These are phyloP conservation scores for Microbotryum intermedium DNA, from an alignment of 1,284 basidiomycete species.

Conservation along the genomic window DNA sequence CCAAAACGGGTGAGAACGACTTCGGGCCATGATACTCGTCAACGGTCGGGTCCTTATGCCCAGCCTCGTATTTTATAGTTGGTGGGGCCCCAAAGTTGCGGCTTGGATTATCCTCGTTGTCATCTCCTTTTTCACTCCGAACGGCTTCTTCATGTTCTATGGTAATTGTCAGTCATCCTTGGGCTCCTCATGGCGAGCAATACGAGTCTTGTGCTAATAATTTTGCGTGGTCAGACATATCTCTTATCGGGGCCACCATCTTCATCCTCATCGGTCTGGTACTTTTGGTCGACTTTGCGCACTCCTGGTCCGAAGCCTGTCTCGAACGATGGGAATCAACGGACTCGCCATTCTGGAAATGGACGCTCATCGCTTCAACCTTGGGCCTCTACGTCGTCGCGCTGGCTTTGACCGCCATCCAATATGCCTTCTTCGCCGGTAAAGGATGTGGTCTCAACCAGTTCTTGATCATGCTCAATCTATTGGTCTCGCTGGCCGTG, in stretches of 20 bases:
- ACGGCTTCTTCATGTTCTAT: conserved; percentile 92
- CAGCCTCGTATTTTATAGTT: conserved; percentile 46
- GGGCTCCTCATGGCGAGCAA: not conserved
- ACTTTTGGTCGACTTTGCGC: conserved; percentile 95
- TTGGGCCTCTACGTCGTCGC: conserved; percentile 75
- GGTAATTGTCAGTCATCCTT: conserved; percentile 66
- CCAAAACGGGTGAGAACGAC: conserved; percentile 74
- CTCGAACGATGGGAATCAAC: conserved; percentile 72
- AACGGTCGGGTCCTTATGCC: conserved; percentile 7
- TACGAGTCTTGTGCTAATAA: not conserved
- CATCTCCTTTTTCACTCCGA: conserved; percentile 84
- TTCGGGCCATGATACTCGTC: not conserved
- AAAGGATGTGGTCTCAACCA: conserved; percentile 80
- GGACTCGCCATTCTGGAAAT: conserved; percentile 87
- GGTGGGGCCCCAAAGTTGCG: conserved; percentile 97
- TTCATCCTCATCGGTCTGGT: conserved; percentile 95
- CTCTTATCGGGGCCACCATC: conserved; percentile 79
- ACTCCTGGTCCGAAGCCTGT: conserved; percentile 96
- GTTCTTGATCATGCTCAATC: conserved; percentile 93
- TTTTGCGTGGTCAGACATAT: conserved; percentile 13
- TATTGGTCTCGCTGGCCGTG: conserved; percentile 68
- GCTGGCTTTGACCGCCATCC: conserved; percentile 72
- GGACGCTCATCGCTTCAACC: conserved; percentile 89
- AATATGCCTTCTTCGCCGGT: conserved; percentile 86
- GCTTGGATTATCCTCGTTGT: conserved; percentile 69